Evolutionary conservation across 78 protist genomes (phyloP).

Genomic region (Polysphondylium violaceum): DNA sequence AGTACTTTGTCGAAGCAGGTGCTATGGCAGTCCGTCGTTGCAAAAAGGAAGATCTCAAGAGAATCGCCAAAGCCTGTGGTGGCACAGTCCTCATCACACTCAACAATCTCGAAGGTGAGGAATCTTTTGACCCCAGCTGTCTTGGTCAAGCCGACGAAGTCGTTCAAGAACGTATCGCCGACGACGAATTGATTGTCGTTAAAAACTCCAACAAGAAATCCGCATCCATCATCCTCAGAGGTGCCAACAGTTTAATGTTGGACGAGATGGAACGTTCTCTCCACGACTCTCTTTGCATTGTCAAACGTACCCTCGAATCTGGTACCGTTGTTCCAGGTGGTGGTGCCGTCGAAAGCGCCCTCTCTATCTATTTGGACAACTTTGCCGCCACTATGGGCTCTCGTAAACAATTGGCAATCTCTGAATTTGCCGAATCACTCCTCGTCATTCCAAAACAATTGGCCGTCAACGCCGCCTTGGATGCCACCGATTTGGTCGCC

Average conservation of each 20-base stretch:
- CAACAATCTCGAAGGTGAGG: slow-evolving; percentile 97
- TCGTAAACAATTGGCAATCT: slow-evolving; percentile 98
- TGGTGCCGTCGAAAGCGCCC: slow-evolving; percentile 99
- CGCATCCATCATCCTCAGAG: slow-evolving; percentile 96
- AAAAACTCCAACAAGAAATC: slow-evolving; percentile 75
- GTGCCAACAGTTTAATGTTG: slow-evolving; percentile 95
- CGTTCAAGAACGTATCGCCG: slow-evolving; percentile 92
- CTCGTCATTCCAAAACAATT: slow-evolving; percentile 98
- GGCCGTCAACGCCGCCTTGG: slow-evolving; percentile 98
- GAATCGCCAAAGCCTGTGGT: slow-evolving; percentile 98
- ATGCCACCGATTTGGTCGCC: slow-evolving; percentile 98
- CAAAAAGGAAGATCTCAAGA: slow-evolving; percentile 93
- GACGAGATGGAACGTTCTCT: slow-evolving; percentile 97
- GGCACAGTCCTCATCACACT: slow-evolving; percentile 92
- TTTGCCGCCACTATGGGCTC: slow-evolving; percentile 94
- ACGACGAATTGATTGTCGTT: slow-evolving; percentile 93
- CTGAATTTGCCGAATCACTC: slow-evolving; percentile 98
- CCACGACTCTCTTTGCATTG: slow-evolving; percentile 99
- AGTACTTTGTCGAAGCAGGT: slow-evolving; percentile 97
- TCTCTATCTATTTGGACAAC: slow-evolving; percentile 96
- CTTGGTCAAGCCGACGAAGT: slow-evolving; percentile 93
- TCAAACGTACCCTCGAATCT: slow-evolving; percentile 95
- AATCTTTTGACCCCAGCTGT: slow-evolving; percentile 88
- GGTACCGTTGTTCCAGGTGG: slow-evolving; percentile 93
- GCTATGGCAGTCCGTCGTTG: slow-evolving; percentile 97